Conservation (phyloP, 202 grass and related monocot genomes). For the Zoysia matrella region DNA sequence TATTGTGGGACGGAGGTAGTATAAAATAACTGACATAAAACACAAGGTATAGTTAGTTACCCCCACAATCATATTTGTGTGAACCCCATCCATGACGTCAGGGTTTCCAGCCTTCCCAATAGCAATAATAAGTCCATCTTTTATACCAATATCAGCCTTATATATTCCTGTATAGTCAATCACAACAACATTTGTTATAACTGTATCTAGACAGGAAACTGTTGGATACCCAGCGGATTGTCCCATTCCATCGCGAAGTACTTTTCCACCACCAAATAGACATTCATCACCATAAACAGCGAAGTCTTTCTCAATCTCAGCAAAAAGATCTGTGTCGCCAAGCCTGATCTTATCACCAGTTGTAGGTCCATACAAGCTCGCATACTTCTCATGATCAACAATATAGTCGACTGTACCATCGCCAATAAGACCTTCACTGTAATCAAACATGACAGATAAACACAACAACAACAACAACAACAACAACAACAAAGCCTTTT, state of each 20-base stretch:
- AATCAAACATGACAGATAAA: conserved; percentile 52
- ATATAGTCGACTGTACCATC: conserved; percentile 60
- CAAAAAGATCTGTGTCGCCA: conserved; percentile 90
- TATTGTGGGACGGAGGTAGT: too few relatives aligned
- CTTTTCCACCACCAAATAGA: conserved; percentile 97
- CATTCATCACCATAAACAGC: conserved; percentile 92
- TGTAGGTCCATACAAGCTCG: conserved; percentile 96
- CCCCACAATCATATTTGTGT: conserved; percentile 88
- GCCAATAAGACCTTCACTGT: conserved; percentile 82
- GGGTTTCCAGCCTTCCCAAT: conserved; percentile 97
- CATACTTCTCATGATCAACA: conserved; percentile 82
- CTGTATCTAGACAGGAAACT: conserved; percentile 76
- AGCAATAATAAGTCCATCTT: conserved; percentile 67
- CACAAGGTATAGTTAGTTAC: conserved; percentile 55
- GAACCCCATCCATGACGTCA: conserved; percentile 92
- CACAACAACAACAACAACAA: not conserved
- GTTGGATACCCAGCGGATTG: conserved; percentile 73
- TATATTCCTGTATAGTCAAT: conserved; percentile 98
- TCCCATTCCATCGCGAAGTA: conserved; percentile 95
- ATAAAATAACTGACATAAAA: conserved; percentile 20
- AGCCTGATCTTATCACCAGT: conserved; percentile 95
- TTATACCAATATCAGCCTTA: conserved; percentile 98
- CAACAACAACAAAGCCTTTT: too few relatives aligned
- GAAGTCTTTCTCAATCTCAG: conserved; percentile 92
- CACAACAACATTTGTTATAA: conserved; percentile 93